Evolutionary conservation across 371 early-diverging fungal species (phyloP).

Genomic region (Syncephalis plumigaleata): DNA sequence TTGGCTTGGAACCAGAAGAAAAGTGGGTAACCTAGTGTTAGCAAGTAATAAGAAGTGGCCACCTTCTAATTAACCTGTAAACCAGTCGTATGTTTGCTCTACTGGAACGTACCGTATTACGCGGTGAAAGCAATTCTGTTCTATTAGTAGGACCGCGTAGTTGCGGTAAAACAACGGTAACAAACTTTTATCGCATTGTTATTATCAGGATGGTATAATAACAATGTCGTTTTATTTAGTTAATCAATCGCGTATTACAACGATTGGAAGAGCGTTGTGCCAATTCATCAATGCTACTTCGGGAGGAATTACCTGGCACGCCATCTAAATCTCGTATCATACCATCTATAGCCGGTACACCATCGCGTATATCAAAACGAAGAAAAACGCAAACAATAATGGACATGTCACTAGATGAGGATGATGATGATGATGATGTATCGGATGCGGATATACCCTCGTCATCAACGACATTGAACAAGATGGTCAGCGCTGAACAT

Average conservation of each 20-base stretch:
- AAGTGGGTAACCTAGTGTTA: too few relatives aligned
- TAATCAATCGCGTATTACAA: slow-evolving; percentile 3
- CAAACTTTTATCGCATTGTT: too few relatives aligned
- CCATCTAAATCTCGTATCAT: not conserved
- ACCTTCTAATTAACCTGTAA: not conserved
- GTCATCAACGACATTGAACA: slow-evolving; percentile 13
- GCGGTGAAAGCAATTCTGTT: slow-evolving; percentile 61
- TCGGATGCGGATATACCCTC: slow-evolving; percentile 19
- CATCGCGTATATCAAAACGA: not conserved
- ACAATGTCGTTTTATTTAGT: not conserved
- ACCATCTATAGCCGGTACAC: not conserved
- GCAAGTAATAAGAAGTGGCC: slow-evolving; percentile 5
- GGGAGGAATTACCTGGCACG: too few relatives aligned
- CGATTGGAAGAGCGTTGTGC: slow-evolving; percentile 1
- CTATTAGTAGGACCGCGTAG: slow-evolving; percentile 57
- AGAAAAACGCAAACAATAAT: slow-evolving; percentile 5
- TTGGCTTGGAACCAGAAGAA: slow-evolving; percentile 40
- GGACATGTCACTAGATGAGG: slow-evolving; percentile 25
- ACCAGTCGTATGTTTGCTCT: slow-evolving; percentile 4
- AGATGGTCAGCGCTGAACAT: not conserved
- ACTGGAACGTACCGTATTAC: slow-evolving; percentile 2
- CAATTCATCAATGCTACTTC: too few relatives aligned
- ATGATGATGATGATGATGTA: slow-evolving; percentile 35
- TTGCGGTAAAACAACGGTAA: slow-evolving; percentile 43
- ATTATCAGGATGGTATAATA: too few relatives aligned